Evolutionary conservation across 352 stramenopile species (phyloP).

Genomic region (Globisporangium middletonii): DNA sequence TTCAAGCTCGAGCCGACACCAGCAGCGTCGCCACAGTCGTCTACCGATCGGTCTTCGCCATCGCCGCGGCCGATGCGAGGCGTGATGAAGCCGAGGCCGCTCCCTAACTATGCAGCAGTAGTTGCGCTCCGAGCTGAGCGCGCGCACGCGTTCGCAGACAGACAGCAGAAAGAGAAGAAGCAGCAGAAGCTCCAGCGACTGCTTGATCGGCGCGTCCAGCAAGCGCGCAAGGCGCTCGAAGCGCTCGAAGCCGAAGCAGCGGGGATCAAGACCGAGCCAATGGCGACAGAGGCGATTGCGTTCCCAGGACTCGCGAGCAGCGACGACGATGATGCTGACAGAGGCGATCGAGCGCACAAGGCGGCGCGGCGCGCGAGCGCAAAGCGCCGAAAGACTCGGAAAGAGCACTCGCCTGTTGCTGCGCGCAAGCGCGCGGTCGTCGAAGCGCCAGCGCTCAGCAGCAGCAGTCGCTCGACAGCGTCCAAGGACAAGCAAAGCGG

Average conservation of each 20-base stretch:
- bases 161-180: background rate
- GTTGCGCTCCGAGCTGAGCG: no score
- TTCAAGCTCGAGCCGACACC: background rate
- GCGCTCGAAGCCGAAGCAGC: background rate
- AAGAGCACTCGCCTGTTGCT: no score
- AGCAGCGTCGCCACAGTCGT: background rate
- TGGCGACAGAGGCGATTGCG: background rate
- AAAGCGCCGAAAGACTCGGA: background rate
- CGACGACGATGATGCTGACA: slow-evolving; percentile 3
- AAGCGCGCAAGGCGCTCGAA: slow-evolving; percentile 13
- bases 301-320: slow-evolving; percentile 8
- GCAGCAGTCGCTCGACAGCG: background rate
- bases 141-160: no score
- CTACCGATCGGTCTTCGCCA: no score
- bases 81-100: no score
- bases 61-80: no score
- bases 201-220: slow-evolving; percentile 13
- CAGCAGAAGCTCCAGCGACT: slow-evolving; percentile 4
- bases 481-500: no score
- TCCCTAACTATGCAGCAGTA: no score
- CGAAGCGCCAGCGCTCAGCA: background rate
- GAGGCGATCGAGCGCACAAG: background rate
- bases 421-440: no score
- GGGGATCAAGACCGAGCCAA: background rate
- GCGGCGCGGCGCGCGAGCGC: no score